phyloP scores from a whole-genome alignment of 257 asterid species.

The Ilex aquifolium region DNA sequence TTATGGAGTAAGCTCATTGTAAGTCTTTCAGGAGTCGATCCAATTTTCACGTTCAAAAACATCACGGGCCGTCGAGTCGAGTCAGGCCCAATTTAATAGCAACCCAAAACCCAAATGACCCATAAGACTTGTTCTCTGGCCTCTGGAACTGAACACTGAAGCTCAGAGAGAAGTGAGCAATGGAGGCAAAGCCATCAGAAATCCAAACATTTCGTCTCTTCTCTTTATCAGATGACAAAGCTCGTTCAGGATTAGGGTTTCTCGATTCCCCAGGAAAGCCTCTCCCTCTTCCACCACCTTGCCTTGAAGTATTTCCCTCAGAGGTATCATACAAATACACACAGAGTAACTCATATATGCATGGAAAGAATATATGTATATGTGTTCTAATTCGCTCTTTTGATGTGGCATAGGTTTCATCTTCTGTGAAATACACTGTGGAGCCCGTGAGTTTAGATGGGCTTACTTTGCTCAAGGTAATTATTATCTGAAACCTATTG shows the following conservation, averaged over 20 bases:
- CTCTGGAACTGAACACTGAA: not conserved
- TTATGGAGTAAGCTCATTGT: too few relatives aligned
- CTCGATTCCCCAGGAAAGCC: slow-evolving; percentile 45
- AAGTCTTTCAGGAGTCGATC: too few relatives aligned
- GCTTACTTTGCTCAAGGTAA: slow-evolving; percentile 68
- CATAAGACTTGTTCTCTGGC: too few relatives aligned
- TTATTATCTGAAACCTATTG: not conserved
- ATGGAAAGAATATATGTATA: not conserved
- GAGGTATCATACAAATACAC: slow-evolving; percentile 31
- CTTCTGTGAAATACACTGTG: slow-evolving; percentile 35
- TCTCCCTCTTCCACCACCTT: slow-evolving; percentile 58
- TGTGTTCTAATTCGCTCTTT: not conserved
- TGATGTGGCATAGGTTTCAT: slow-evolving; percentile 38
- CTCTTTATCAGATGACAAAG: slow-evolving; percentile 29
- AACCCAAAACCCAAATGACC: too few relatives aligned
- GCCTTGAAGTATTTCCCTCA: slow-evolving; percentile 58
- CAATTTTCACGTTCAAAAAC: too few relatives aligned
- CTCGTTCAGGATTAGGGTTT: slow-evolving; percentile 44
- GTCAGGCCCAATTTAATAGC: too few relatives aligned
- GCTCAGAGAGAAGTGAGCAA: not conserved
- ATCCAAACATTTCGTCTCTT: slow-evolving; percentile 47
- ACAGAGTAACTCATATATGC: not conserved
- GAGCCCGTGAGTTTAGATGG: slow-evolving; percentile 75
- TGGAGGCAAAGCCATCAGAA: slow-evolving; percentile 20
- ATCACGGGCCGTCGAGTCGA: too few relatives aligned